These are phyloP conservation scores for Eucalyptus erythrocorys DNA, from an alignment of 345 rosid species.

Conservation along the genomic window DNA sequence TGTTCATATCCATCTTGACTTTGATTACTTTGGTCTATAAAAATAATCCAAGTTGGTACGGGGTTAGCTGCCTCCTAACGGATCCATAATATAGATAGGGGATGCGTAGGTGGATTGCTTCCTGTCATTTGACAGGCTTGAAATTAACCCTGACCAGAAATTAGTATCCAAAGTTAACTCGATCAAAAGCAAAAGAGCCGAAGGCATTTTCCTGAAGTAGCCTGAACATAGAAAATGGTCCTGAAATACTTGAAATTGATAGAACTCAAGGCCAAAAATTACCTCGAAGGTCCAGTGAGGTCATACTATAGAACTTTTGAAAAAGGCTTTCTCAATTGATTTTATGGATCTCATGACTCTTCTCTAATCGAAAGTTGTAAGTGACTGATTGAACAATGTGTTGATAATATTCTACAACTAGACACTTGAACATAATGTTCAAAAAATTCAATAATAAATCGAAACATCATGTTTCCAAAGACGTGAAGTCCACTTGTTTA, in stretches of 20 bases:
- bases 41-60: not conserved
- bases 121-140: not conserved
- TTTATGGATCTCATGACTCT: not conserved
- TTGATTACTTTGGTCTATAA: not conserved
- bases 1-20: not conserved
- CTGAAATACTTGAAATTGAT: not conserved
- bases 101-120: not conserved
- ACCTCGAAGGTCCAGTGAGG: not conserved
- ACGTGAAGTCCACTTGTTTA: not conserved
- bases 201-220: not conserved
- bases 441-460: not conserved
- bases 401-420: not conserved
- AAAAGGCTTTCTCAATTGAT: not conserved
- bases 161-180: not conserved
- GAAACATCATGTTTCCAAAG: not conserved
- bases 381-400: not conserved
- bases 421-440: not conserved
- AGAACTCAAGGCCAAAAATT: not conserved
- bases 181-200: not conserved
- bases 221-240: too few species aligned
- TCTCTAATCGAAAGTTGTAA: not conserved
- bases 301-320: not conserved
- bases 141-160: not conserved
- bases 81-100: not conserved
- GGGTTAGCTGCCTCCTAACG: not conserved